A percentile compares a stretch with the other conserved stretches of the same genome.
Evolutionary conservation across 2,329 filamentous ascomycete species (phyloP).

Genomic region (Alternaria sp.): DNA sequence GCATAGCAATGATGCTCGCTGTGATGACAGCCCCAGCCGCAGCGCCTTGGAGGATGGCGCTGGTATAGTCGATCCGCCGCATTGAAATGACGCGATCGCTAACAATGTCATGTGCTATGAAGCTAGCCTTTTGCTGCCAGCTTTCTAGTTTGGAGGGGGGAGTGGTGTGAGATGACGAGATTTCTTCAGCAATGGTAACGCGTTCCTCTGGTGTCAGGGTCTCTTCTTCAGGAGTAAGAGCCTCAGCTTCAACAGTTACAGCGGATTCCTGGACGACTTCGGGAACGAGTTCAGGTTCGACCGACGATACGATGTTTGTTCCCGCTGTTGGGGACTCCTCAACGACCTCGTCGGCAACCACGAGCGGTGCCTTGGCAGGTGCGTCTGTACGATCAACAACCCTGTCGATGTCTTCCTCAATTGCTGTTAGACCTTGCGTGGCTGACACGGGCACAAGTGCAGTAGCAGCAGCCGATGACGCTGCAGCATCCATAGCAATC

Average conservation of each 20-base stretch:
- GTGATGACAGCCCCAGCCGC: constrained; percentile 53
- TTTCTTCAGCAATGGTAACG: constrained; percentile 29
- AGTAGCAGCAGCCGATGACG: constrained; percentile 7
- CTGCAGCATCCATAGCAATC: constrained; percentile 24
- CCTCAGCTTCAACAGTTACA: constrained; percentile 7
- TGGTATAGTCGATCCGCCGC: constrained; percentile 57
- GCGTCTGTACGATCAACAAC: constrained; percentile 19
- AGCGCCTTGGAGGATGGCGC: constrained; percentile 56
- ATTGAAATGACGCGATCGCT: constrained; percentile 57
- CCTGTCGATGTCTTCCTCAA: constrained; percentile 35
- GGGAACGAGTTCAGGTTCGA: constrained; percentile 9
- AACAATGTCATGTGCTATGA: constrained; percentile 48
- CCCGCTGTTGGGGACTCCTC: constrained; percentile 22
- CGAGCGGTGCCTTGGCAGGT: constrained; percentile 8
- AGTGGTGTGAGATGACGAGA: constrained; percentile 13
- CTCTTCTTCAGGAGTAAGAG: constrained; percentile 19
- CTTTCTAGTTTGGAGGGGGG: constrained; percentile 19
- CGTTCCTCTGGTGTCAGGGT: constrained; percentile 19
- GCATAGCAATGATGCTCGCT: constrained; percentile 37
- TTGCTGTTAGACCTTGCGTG: constrained; percentile 10
- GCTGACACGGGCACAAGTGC: constrained; percentile 9
- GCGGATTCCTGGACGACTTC: constrained; percentile 5
- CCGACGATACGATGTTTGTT: constrained; percentile 8
- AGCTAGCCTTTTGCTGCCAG: constrained; percentile 35
- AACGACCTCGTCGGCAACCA: constrained; percentile 7